Conservation (phyloP, 192 early-diverging fungal genomes). For the Irineochytrium annulatum region DNA sequence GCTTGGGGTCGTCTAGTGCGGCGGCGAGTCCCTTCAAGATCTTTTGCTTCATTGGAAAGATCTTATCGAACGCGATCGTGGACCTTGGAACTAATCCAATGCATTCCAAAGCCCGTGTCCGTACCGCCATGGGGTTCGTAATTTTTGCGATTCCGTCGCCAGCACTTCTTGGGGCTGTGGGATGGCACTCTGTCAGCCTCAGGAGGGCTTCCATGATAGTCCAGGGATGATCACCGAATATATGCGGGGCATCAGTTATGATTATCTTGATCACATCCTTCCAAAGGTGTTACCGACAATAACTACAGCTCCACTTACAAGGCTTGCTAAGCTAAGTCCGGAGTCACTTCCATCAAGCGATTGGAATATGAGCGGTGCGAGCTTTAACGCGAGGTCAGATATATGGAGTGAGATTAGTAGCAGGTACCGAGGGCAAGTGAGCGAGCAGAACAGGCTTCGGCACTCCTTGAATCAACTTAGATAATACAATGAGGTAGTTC, state of each 20-base stretch:
- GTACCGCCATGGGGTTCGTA: no score
- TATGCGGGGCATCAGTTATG: not conserved
- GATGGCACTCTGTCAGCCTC: not conserved
- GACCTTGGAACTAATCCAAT: constrained; percentile 10
- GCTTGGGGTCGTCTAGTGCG: constrained; percentile 83
- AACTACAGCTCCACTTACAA: no score
- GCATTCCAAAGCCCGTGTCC: constrained; percentile 14
- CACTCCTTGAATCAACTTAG: constrained; percentile 74
- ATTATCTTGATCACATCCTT: no score
- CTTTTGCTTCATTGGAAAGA: constrained; percentile 53
- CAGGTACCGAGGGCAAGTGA: no score
- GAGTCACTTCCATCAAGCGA: no score
- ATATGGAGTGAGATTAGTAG: no score
- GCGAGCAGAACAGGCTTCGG: constrained; percentile 77
- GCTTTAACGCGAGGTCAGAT: no score
- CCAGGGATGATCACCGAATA: not conserved
- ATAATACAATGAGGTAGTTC: constrained; percentile 76
- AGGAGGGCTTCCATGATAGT: not conserved
- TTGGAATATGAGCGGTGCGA: no score
- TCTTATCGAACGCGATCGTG: constrained; percentile 6
- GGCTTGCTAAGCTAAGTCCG: no score
- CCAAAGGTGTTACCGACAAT: no score
- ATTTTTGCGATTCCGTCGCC: no score
- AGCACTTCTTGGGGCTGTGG: no score
- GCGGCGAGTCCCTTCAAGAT: constrained; percentile 61